phyloP scores from a whole-genome alignment of 2,329 filamentous ascomycete genomes.

The Neoscytalidium dimidiatum region DNA sequence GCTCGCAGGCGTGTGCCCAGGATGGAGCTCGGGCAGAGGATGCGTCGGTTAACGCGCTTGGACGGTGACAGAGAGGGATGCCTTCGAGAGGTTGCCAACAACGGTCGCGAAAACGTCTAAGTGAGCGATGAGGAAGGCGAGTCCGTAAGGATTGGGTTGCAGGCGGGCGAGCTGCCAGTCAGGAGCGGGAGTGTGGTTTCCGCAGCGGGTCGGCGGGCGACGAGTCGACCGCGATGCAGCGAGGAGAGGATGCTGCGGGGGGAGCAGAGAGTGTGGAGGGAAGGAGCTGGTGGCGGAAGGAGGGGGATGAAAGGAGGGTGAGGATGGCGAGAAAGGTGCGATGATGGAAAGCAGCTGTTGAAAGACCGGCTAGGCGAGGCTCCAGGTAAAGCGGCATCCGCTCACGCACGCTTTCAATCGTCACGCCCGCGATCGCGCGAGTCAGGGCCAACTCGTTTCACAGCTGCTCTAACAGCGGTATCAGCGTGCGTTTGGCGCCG shows the following conservation, averaged over 20 bases:
- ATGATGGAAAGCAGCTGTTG: conserved; percentile 13
- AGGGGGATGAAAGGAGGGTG: conserved; percentile 23
- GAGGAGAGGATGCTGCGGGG: conserved; percentile 19
- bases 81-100: conserved; percentile 19
- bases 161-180: conserved; percentile 32
- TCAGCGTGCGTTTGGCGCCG: conserved; percentile 8
- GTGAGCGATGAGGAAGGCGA: conserved; percentile 28
- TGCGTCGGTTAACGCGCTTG: conserved; percentile 19
- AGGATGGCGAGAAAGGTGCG: conserved; percentile 24
- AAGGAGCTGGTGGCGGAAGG: conserved; percentile 29
- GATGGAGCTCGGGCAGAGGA: conserved; percentile 19
- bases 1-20: conserved; percentile 14
- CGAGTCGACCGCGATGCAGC: conserved; percentile 25
- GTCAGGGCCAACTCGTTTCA: conserved; percentile 14
- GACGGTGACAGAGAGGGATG: conserved; percentile 18
- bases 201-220: conserved; percentile 24
- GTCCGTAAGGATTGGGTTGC: conserved; percentile 31
- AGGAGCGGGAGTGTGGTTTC: conserved; percentile 35
- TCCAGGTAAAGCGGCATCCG: conserved; percentile 17
- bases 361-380: conserved; percentile 17
- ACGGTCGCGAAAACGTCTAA: conserved; percentile 26
- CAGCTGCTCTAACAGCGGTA: not conserved
- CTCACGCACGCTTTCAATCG: conserved; percentile 17
- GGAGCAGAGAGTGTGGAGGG: conserved; percentile 29
- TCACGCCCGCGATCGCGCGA: conserved; percentile 15